Evolutionary conservation across 2,329 filamentous ascomycete species (phyloP).

Genomic region (Colletotrichum phormii): DNA sequence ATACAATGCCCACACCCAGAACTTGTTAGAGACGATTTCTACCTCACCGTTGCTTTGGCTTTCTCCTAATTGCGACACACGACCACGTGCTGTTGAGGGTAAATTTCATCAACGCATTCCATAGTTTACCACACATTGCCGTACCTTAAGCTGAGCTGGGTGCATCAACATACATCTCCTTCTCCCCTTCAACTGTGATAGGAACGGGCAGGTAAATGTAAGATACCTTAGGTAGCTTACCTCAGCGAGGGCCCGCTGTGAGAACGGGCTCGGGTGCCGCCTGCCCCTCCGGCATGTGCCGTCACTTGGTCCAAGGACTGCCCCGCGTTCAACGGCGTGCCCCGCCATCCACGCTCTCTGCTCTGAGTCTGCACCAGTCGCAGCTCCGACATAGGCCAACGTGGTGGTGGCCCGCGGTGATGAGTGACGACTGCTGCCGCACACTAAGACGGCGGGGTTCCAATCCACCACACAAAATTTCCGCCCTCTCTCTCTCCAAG

Average conservation of each 20-base stretch:
- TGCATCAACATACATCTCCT: too few relatives aligned
- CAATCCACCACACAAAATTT: constrained; percentile 34
- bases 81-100: too few relatives aligned
- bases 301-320: constrained; percentile 20
- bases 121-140: too few relatives aligned
- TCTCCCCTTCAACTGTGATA: too few relatives aligned
- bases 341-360: constrained; percentile 36
- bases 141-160: too few relatives aligned
- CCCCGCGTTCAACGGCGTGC: constrained; percentile 39
- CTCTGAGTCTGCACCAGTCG: neutral
- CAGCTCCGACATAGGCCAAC: constrained; percentile 40
- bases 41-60: neutral
- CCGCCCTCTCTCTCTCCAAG: constrained; percentile 7
- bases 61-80: neutral
- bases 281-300: constrained; percentile 34
- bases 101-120: too few relatives aligned
- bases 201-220: too few relatives aligned
- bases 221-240: neutral
- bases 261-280: neutral
- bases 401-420: constrained; percentile 28
- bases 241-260: constrained; percentile 1
- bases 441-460: neutral
- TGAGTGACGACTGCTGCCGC: constrained; percentile 17
- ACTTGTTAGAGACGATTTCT: neutral
- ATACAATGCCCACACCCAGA: neutral